Base-by-base conservation (phyloP, 345 rosid genomes). In the Gossypium arboreum region DNA sequence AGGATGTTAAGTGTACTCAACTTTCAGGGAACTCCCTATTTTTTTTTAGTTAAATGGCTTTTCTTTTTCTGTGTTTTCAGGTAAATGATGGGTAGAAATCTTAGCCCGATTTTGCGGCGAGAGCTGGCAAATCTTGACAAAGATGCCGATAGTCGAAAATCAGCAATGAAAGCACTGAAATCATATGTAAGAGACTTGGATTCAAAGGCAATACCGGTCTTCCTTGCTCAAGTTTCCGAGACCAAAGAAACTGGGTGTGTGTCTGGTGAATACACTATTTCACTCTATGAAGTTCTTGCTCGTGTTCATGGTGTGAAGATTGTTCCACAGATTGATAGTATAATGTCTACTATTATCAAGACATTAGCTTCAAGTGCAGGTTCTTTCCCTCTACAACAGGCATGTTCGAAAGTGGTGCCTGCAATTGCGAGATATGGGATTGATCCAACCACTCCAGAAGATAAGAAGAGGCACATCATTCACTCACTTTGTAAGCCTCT, bases 351-450 rank as follows among this genome's bases (percentile, higher is more conserved):
- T 12, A 80, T 95, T 24, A 83, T 93, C 80, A 93, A 90, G 80
- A 95, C 98, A 7, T 78, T 95, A 50, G 89, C 94, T 68, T 91
- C 97, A 12, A 95, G 94, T 80, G 94, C 97, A 5, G 98, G 93
- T 20, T 95, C 97, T 51, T 89, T 95, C 80, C 93, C 97, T 71
- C 97, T 95, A 75, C 98, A 93, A 73, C 98, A 95, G 73, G 99
- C 99, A 0, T 95, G 99, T 81, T 90, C 99, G 9, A 93, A 90
- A 80, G 99, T 95, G 59, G 89, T 95, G 4, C 94, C 97, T 0
- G 97, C 98, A 4, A 92, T 93, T 76, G 97, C 99, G 5, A 86
- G 94, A 68, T 93, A 93, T 39, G 97, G 97, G 45, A 90, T 95
- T 65, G 97, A 90, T 12, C 98, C 90, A 0, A 84, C 92, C 12